These are phyloP conservation scores for Pseudogymnoascus destructans DNA, from an alignment of 2,329 filamentous ascomycete species.

Conservation along the genomic window DNA sequence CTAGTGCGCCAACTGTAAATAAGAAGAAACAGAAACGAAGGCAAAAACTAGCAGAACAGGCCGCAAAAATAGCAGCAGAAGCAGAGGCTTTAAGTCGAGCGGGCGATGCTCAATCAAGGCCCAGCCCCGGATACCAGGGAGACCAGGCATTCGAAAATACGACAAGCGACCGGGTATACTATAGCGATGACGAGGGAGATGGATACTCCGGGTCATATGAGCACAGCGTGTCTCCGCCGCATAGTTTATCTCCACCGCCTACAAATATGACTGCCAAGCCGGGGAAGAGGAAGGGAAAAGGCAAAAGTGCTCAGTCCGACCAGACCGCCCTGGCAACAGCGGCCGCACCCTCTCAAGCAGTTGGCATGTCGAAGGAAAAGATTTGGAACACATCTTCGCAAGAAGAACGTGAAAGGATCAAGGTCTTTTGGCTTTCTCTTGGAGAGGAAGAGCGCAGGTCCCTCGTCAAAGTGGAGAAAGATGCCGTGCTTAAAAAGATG, in stretches of 20 bases:
- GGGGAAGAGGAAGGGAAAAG: slow-evolving; percentile 31
- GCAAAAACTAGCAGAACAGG: slow-evolving; percentile 62
- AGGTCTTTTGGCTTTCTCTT: slow-evolving; percentile 92
- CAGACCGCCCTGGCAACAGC: slow-evolving; percentile 18
- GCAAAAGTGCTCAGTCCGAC: slow-evolving; percentile 17
- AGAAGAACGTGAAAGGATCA: slow-evolving; percentile 92
- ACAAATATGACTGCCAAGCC: slow-evolving; percentile 22
- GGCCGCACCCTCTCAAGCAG: slow-evolving; percentile 31
- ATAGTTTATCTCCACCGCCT: slow-evolving; percentile 17
- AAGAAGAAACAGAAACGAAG: slow-evolving; percentile 92
- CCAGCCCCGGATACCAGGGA: slow-evolving; percentile 17
- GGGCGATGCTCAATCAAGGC: neutral
- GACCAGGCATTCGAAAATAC: slow-evolving; percentile 25
- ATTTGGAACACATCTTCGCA: slow-evolving; percentile 96
- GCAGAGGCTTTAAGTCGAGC: slow-evolving; percentile 15
- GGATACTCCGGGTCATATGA: slow-evolving; percentile 25
- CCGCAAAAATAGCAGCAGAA: slow-evolving; percentile 25
- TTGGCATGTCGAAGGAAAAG: slow-evolving; percentile 48
- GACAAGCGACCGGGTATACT: slow-evolving; percentile 38
- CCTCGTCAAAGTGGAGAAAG: slow-evolving; percentile 95
- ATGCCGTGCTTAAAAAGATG: slow-evolving; percentile 97
- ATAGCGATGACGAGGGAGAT: slow-evolving; percentile 38
- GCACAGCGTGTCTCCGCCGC: slow-evolving; percentile 22
- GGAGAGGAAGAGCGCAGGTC: slow-evolving; percentile 91
- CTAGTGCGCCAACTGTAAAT: slow-evolving; percentile 48